These are phyloP conservation scores for Naganishia randhawae DNA, from an alignment of 768 basidiomycete species.

Conservation along the genomic window DNA sequence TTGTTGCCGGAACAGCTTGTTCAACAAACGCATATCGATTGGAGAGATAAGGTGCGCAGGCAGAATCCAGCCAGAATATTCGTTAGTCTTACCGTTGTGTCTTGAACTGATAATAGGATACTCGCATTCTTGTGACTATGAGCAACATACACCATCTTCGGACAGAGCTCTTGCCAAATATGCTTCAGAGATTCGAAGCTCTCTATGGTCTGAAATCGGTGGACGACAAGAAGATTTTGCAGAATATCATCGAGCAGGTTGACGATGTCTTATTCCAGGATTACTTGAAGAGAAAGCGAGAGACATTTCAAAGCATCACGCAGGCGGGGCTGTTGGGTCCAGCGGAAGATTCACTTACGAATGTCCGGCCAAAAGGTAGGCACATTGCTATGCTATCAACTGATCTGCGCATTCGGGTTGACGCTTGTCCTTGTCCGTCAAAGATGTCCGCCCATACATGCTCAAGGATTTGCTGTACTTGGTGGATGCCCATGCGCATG, in stretches of 20 bases:
- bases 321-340: slow-evolving; percentile 68
- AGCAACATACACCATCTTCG: slow-evolving; percentile 81
- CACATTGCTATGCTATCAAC: not conserved
- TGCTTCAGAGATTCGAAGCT: slow-evolving; percentile 74
- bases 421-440: not conserved
- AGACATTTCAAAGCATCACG: slow-evolving; percentile 63
- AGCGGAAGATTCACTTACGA: slow-evolving; percentile 38
- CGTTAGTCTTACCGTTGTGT: not conserved
- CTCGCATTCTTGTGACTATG: slow-evolving; percentile 76
- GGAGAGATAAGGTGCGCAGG: slow-evolving; percentile 4
- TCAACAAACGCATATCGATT: not conserved
- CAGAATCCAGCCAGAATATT: not conserved
- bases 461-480: slow-evolving; percentile 81
- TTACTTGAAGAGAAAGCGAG: slow-evolving; percentile 77
- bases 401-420: not conserved
- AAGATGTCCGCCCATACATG: slow-evolving; percentile 93
- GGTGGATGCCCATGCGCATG: slow-evolving; percentile 86
- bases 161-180: slow-evolving; percentile 65
- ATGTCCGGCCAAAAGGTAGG: slow-evolving; percentile 35
- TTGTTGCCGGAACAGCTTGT: slow-evolving; percentile 13
- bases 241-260: slow-evolving; percentile 72
- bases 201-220: slow-evolving; percentile 68
- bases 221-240: slow-evolving; percentile 71
- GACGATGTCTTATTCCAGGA: slow-evolving; percentile 86
- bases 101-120: slow-evolving; percentile 59